Conservation (phyloP, 306 rosid genomes). For the Erythrophleum fordii region DNA sequence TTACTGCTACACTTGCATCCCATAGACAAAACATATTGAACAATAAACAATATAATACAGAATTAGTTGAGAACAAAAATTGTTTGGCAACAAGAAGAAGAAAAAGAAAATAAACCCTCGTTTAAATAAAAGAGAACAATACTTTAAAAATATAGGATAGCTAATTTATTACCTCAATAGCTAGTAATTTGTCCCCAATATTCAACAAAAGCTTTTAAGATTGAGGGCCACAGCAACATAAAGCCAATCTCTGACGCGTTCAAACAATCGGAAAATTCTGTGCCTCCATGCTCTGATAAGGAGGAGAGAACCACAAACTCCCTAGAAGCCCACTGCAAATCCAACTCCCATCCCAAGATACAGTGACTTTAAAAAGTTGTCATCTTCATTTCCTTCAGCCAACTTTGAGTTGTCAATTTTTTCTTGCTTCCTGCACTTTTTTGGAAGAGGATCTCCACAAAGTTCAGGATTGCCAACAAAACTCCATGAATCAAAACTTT, state of each 20-base stretch:
- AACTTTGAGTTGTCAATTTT: background rate
- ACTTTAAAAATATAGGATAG: background rate
- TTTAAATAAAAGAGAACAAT: background rate
- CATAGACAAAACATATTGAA: no score
- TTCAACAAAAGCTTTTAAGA: background rate
- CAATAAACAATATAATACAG: no score
- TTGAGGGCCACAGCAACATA: background rate
- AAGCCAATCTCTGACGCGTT: background rate
- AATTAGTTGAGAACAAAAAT: no score
- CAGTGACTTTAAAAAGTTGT: background rate
- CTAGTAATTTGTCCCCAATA: background rate
- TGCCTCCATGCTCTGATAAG: background rate
- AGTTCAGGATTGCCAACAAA: background rate
- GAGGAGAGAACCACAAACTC: background rate
- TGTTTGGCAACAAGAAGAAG: no score
- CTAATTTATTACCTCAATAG: background rate
- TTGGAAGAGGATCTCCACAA: slow-evolving; percentile 12
- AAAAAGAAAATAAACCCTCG: no score
- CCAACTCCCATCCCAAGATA: background rate
- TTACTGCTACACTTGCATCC: background rate
- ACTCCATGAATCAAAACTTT: background rate
- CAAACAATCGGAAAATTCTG: background rate
- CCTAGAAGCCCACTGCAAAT: background rate
- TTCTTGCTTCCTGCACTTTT: background rate
- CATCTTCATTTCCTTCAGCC: background rate